Percentiles rank a stretch among this genome's conserved stretches.
Conservation (phyloP, 2,329 filamentous ascomycete genomes). For the Trichoderma pleuroti region DNA sequence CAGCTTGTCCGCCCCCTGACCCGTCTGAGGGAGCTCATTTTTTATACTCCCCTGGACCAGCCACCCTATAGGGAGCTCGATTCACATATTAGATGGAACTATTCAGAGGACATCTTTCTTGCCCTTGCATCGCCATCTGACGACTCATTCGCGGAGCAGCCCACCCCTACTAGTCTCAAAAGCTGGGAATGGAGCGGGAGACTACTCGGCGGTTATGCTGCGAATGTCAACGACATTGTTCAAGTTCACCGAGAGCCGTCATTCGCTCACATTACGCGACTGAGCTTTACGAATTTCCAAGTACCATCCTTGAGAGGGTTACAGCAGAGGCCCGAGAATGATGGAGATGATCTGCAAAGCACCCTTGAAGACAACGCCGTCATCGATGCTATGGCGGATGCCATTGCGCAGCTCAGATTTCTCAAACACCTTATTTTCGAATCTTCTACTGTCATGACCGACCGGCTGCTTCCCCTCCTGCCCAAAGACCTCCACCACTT, state of each 20-base stretch:
- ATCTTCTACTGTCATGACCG: constrained; percentile 68
- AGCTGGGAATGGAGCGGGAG: constrained; percentile 63
- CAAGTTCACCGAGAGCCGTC: constrained; percentile 51
- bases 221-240: constrained; percentile 47
- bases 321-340: constrained; percentile 32
- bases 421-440: constrained; percentile 70
- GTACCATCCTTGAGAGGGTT: constrained; percentile 45
- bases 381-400: constrained; percentile 33
- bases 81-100: constrained; percentile 62
- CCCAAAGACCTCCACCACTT: constrained; percentile 64
- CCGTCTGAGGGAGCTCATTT: constrained; percentile 64
- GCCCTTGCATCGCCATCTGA: constrained; percentile 54
- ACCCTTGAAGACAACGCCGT: constrained; percentile 44
- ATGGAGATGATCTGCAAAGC: constrained; percentile 30
- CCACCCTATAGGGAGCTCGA: constrained; percentile 61
- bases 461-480: constrained; percentile 63
- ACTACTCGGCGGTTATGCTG: constrained; percentile 44
- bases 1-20: constrained; percentile 61
- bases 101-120: constrained; percentile 62
- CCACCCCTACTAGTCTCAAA: constrained; percentile 36
- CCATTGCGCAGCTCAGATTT: constrained; percentile 49
- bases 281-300: constrained; percentile 63
- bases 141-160: constrained; percentile 31
- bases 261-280: constrained; percentile 54
- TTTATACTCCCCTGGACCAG: constrained; percentile 67